Base-by-base conservation (phyloP, 106 monocot species). In the Allium fistulosum region DNA sequence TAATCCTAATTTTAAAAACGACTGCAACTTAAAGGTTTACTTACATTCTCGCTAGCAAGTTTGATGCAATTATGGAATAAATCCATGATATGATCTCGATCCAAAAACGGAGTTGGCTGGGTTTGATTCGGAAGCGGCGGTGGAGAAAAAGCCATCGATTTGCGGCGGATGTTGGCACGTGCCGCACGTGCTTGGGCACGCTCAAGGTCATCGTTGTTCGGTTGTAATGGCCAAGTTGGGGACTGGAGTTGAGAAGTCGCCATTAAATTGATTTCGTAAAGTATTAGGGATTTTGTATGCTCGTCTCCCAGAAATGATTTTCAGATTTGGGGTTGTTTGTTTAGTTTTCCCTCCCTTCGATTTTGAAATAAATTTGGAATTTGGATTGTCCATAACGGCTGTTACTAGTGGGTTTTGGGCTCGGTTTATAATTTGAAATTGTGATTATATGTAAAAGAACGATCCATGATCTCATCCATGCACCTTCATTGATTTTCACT, bases 41-140 rank as follows among this genome's bases (percentile, higher is more conserved):
- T 9, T 26, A 93, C 99, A 53, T 99, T 99, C 51, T 99, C 99
- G 67, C 78, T 82, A 69, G 99, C 87, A 69, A 99, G 90, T 83
- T 90, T 90, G 81, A 99, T 90, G 78, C 99, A 99, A 50, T 99
- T 99, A n/a, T 93, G 82, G 74, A 89, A 87, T 50, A 99, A 84
- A 56, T 93, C 99, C 77, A 87, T 74, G 85, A 99, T 80, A 77
- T 90, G 99, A 13, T 83, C 83, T 65, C 66, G 75, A 63, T 76
- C 79, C 17, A 99, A 70, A 52, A 93, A 49, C 17, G 14, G 59
- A 22, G 17, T 9, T 22, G 17, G 62, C 26, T 11, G 62, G 17
- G 69, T 59, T 26, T 67, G 66, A n/a, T 65, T 59, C 59, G 26
- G 51, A 26, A 63, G 56, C n/a, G 71, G 66, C 26, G 75, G 69